Percentiles rank a stretch among this genome's conserved stretches.
Conservation (phyloP, 2,329 filamentous ascomycete species). For the Diaporthe citrichinensis region DNA sequence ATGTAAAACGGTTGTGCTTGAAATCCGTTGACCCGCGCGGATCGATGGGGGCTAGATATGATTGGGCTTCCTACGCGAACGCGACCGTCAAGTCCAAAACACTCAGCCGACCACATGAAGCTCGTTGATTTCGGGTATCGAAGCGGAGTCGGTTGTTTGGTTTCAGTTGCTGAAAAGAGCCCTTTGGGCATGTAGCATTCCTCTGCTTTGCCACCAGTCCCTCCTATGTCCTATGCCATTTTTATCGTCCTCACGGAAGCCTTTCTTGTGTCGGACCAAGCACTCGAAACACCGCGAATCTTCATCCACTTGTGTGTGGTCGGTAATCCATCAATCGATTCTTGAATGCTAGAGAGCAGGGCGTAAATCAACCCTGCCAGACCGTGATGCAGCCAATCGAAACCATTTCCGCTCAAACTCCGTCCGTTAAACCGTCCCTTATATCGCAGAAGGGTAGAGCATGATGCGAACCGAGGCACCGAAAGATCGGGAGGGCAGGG, state of each 20-base stretch:
- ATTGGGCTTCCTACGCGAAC: slow-evolving; percentile 8
- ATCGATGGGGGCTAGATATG: not conserved
- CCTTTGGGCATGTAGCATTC: slow-evolving; percentile 40
- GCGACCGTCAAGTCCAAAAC: slow-evolving; percentile 7
- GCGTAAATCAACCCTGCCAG: slow-evolving; percentile 40
- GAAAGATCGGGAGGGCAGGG: slow-evolving; percentile 97
- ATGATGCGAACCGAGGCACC: slow-evolving; percentile 96
- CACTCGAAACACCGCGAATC: slow-evolving; percentile 42
- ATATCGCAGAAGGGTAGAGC: slow-evolving; percentile 98
- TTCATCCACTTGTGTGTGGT: slow-evolving; percentile 42
- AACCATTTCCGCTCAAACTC: slow-evolving; percentile 46
- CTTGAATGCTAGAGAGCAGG: slow-evolving; percentile 43
- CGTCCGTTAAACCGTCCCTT: slow-evolving; percentile 65
- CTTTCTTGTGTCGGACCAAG: slow-evolving; percentile 43
- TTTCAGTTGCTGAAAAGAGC: slow-evolving; percentile 42
- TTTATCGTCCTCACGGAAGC: slow-evolving; percentile 36
- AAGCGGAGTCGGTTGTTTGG: slow-evolving; percentile 40
- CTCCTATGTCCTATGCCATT: slow-evolving; percentile 35
- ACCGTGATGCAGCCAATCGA: slow-evolving; percentile 46
- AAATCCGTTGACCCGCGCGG: not conserved
- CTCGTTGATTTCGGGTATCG: slow-evolving; percentile 29
- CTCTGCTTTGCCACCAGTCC: slow-evolving; percentile 40
- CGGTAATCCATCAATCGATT: slow-evolving; percentile 43
- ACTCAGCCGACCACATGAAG: slow-evolving; percentile 14
- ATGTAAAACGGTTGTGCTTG: not conserved